A percentile compares a stretch with the other conserved stretches of the same genome.
Evolutionary conservation across 768 basidiomycete species (phyloP).

Genomic region (Astraeus odoratus): DNA sequence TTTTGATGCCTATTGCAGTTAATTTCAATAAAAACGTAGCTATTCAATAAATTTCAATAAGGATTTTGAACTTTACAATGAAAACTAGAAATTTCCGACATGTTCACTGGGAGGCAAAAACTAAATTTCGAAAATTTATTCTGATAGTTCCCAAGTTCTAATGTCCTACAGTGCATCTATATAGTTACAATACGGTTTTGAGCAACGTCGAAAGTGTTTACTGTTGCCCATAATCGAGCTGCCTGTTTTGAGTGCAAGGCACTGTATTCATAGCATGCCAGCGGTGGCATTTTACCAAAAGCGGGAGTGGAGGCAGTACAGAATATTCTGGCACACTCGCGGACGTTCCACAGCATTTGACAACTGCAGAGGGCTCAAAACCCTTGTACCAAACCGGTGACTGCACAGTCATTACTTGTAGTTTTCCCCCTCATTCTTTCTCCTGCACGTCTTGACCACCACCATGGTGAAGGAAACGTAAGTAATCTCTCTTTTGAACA

Average conservation of each 20-base stretch:
- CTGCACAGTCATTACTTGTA: slow-evolving; percentile 2
- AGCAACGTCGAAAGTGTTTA: background rate
- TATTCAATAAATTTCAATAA: no score
- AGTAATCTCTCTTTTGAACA: background rate
- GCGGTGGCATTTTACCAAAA: no score
- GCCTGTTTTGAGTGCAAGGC: background rate
- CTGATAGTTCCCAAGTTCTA: background rate
- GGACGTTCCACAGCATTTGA: slow-evolving; percentile 30
- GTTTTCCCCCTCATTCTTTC: slow-evolving; percentile 10
- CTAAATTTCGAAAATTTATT: background rate
- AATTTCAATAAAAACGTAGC: no score
- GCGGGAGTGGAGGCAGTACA: background rate
- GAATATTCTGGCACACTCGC: slow-evolving; percentile 31
- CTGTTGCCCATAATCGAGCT: background rate
- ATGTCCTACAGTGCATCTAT: background rate
- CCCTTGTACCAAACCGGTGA: slow-evolving; percentile 15
- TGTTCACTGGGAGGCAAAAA: no score
- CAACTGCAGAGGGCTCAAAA: slow-evolving; percentile 16
- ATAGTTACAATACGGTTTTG: background rate
- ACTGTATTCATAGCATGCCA: no score
- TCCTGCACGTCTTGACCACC: slow-evolving; percentile 5
- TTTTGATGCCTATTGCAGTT: no score
- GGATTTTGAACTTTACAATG: no score
- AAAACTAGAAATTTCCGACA: no score
- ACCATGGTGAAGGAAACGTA: slow-evolving; percentile 70